Evolutionary conservation across 139 green algal species (phyloP), one percentile per base, ranked within the genome.

Genomic region (Monoraphidium neglectum): DNA sequence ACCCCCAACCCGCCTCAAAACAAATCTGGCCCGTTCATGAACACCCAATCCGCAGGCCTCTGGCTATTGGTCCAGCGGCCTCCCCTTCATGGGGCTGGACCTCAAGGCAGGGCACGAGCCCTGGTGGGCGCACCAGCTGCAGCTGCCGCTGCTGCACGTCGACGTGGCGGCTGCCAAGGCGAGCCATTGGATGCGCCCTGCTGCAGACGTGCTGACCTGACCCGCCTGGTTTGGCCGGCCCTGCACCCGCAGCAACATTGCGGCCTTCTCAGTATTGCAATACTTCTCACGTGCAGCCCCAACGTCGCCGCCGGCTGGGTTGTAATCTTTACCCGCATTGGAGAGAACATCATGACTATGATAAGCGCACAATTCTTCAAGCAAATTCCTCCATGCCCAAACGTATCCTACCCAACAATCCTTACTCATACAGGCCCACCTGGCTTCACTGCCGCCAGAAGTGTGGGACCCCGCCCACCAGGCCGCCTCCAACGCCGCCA

Each of bases 1-100:
- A n/a, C n/a, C n/a, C n/a, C n/a, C n/a, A n/a, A n/a, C n/a, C n/a
- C n/a, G n/a, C n/a, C n/a, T n/a, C n/a, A n/a, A n/a, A n/a, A n/a
- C n/a, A n/a, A n/a, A n/a, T n/a, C n/a, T n/a, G n/a, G n/a, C n/a
- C n/a, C n/a, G n/a, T n/a, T n/a, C n/a, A n/a, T n/a, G n/a, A n/a
- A n/a, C n/a, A n/a, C n/a, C n/a, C n/a, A n/a, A n/a, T 0, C 72
- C 74, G 1, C 43, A 63, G 18, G 53, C 84, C 1, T 67, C 51
- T 0, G 74, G 79, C 26, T 28, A 57, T 2, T 93, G 88, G 88
- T 54, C 79, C 53, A 87, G 69, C 57, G 84, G 86, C 13, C 77
- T 82, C 59, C 88, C 88, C 2, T 83, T 51, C 36, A 36, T 93
- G 37, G 59, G 70, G 26, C 28, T 77, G 21, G 57, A 77, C 70